Evolutionary conservation across 2,329 filamentous ascomycete genomes (phyloP), one percentile per base, ranked within the genome.

Genomic region (Leptographium lundbergii): DNA sequence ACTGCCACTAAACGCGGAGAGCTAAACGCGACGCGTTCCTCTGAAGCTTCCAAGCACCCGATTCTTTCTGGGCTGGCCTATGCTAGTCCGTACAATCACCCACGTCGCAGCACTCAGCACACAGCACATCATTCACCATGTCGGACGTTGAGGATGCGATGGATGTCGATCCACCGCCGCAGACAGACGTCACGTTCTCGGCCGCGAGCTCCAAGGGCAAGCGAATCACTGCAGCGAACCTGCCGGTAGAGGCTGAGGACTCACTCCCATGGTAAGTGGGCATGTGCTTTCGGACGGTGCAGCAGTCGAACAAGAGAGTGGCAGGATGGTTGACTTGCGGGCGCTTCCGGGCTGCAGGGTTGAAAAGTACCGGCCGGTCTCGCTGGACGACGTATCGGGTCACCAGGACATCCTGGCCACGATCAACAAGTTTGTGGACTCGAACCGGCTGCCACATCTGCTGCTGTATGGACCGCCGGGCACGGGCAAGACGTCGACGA

Each of bases 371-470:
- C 84, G 94, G 57, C 94, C 94, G 22, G 85, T 86, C 62, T 90
- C 88, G 1, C 82, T 99, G 53, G 84, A 87, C 65, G 94, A 99
- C 72, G 94, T 99, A 60, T 95, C 91, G 3, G 94, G 94, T 24
- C 94, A 99, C 72, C 88, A 96, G 69, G 94, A 99, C 73, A 97
- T 99, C 68, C 84, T 99, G 63, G 86, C 91, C 5, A 99, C 94
- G 2, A 95, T 99, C 75, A 96, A 96, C 79, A 94, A 91, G 71
- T 99, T 99, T 68, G 84, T 99, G 69, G 91, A 97, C 69, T 82
- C 89, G 60, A 97, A 99, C 74, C 84, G 91, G 65, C 80, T 99
- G 57, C 94, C 94, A 9, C 94, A 99, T 76, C 86, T 99, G 48
- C 86, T 99, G 19, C 87, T 99, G 62, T 99, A 99, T 70, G 94